Evolutionary conservation across 352 stramenopile species (phyloP).

Genomic region (Pythium rishiriense): DNA sequence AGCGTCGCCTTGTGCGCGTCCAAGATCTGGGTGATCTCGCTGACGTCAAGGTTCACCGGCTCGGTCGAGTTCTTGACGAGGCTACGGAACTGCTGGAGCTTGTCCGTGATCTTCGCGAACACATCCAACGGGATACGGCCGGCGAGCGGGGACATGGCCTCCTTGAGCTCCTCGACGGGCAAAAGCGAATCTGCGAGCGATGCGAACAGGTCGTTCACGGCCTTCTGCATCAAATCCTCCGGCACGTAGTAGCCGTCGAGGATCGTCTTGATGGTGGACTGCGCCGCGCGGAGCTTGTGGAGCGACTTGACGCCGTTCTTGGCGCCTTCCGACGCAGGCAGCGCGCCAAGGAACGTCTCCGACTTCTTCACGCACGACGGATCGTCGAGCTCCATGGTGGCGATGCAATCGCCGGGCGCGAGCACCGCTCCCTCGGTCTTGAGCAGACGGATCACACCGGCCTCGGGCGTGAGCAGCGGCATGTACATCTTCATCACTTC

Average conservation of each 20-base stretch:
- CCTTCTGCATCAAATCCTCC: constrained; percentile 79
- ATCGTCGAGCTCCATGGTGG: constrained; percentile 97
- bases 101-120: constrained; percentile 88
- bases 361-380: constrained; percentile 95
- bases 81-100: constrained; percentile 74
- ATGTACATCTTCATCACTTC: constrained; percentile 99
- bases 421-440: constrained; percentile 97
- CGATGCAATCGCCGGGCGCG: constrained; percentile 95
- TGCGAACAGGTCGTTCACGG: constrained; percentile 87
- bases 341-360: constrained; percentile 89
- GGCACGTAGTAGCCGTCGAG: constrained; percentile 94
- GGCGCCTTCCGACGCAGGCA: constrained; percentile 44
- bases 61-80: constrained; percentile 39
- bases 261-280: constrained; percentile 89
- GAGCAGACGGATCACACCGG: constrained; percentile 93
- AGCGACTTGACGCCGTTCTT: constrained; percentile 49
- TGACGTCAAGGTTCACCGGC: constrained; percentile 52
- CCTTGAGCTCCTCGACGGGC: constrained; percentile 94
- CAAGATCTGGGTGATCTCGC: constrained; percentile 54
- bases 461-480: constrained; percentile 97
- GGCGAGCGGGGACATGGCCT: constrained; percentile 95
- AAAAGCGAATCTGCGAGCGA: constrained; percentile 71
- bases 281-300: constrained; percentile 71
- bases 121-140: constrained; percentile 94
- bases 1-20: constrained; percentile 68